A percentile compares a stretch with the other conserved stretches of the same genome.
These are phyloP conservation scores for Monosporascus sp. DNA, from an alignment of 2,329 filamentous ascomycete genomes.

Conservation along the genomic window DNA sequence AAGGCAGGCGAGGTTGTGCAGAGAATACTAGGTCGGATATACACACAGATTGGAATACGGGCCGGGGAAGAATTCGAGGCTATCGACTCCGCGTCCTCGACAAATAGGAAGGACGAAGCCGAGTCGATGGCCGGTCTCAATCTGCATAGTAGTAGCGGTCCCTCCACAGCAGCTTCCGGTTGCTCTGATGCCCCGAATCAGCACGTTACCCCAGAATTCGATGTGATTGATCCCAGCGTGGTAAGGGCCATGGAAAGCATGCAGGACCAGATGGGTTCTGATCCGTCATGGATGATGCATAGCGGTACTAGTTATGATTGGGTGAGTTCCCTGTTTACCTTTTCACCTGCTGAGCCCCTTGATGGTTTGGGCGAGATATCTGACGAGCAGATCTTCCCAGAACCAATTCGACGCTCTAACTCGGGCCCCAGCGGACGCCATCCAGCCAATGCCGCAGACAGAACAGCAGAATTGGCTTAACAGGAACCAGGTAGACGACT, in stretches of 20 bases:
- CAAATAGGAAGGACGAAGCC: conserved; percentile 3
- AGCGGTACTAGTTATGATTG: conserved; percentile 18
- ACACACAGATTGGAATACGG: conserved; percentile 13
- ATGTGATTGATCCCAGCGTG: conserved; percentile 7
- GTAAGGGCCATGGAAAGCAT: conserved; percentile 1
- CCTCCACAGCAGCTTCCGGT: conserved; percentile 5
- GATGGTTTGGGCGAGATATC: neutral
- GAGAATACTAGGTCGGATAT: conserved; percentile 40
- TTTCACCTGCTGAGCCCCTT: neutral
- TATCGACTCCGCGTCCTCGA: neutral
- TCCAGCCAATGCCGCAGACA: conserved; percentile 12
- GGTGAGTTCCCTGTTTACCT: conserved; percentile 14
- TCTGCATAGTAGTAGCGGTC: conserved; percentile 6
- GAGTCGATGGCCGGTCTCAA: conserved; percentile 13
- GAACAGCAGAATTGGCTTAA: neutral
- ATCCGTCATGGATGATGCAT: conserved; percentile 18
- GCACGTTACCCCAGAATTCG: conserved; percentile 10
- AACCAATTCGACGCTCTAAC: conserved; percentile 22
- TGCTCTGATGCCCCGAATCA: conserved; percentile 6
- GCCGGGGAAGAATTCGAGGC: conserved; percentile 3
- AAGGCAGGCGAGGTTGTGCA: conserved; percentile 42
- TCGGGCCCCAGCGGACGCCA: conserved; percentile 11
- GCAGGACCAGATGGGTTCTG: conserved; percentile 7
- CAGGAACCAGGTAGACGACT: neutral
- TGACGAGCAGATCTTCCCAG: conserved; percentile 10